Evolutionary conservation across 345 rosid species (phyloP).

Genomic region (Heritiera littoralis): DNA sequence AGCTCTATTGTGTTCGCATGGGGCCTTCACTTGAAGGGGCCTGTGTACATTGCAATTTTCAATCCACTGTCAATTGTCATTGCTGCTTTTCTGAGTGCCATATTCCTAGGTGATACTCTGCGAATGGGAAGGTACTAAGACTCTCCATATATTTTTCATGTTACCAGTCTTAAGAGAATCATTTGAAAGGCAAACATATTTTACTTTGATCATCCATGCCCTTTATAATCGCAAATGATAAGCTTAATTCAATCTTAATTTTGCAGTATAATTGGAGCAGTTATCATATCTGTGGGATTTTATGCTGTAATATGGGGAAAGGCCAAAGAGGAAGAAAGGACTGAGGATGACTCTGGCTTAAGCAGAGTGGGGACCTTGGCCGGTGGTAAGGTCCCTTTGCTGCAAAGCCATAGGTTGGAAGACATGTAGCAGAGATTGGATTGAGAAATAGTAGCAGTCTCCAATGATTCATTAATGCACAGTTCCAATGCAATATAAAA

Average conservation of each 20-base stretch:
- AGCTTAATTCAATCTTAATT: not conserved
- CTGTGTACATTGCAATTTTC: conserved; percentile 16
- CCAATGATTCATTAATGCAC: too few species aligned
- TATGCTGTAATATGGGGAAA: conserved; percentile 33
- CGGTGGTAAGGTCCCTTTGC: too few species aligned
- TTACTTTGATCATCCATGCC: not conserved
- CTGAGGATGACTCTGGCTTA: not conserved
- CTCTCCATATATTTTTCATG: not conserved
- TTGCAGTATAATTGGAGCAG: conserved; percentile 11
- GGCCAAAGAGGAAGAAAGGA: conserved; percentile 25
- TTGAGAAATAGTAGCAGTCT: too few species aligned
- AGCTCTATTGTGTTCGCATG: not conserved
- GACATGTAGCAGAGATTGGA: too few species aligned
- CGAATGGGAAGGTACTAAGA: conserved; percentile 14
- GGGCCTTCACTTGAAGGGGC: conserved; percentile 15
- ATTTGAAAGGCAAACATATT: too few species aligned
- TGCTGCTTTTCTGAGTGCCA: conserved; percentile 11
- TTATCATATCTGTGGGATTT: conserved; percentile 28
- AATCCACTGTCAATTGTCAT: conserved; percentile 15
- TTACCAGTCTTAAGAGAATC: too few species aligned
- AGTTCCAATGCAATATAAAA: too few species aligned
- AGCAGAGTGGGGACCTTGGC: not conserved
- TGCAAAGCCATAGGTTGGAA: too few species aligned
- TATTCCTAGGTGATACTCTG: conserved; percentile 17
- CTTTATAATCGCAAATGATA: not conserved